Evolutionary conservation across 2,329 filamentous ascomycete species (phyloP).

Genomic region (Helotiales sp.): DNA sequence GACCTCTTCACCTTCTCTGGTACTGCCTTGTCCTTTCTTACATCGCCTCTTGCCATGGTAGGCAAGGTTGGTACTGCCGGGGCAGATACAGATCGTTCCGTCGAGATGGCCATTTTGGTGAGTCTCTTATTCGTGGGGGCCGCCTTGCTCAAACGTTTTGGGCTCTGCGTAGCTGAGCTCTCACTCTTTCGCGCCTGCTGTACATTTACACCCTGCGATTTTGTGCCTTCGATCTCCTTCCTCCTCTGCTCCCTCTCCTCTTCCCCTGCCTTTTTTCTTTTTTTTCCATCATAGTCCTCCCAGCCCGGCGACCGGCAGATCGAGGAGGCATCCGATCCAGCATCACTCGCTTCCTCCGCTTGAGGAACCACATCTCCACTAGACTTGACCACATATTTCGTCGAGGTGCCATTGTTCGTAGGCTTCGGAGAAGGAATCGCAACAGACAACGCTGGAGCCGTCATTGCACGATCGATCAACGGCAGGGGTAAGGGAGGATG

Average conservation of each 20-base stretch:
- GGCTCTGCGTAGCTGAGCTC: constrained; percentile 48
- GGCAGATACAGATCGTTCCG: constrained; percentile 28
- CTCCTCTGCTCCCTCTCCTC: constrained; percentile 47
- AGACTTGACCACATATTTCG: constrained; percentile 31
- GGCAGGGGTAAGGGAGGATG: constrained; percentile 21
- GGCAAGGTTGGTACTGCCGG: constrained; percentile 20
- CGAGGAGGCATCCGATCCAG: constrained; percentile 39
- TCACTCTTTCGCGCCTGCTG: constrained; percentile 47
- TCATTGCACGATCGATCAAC: constrained; percentile 33
- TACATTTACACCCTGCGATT: constrained; percentile 48
- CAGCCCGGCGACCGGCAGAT: constrained; percentile 68
- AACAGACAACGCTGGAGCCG: constrained; percentile 31
- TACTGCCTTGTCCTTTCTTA: constrained; percentile 13
- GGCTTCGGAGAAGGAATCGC: constrained; percentile 24
- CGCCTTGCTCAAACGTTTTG: constrained; percentile 42
- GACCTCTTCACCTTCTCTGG: constrained; percentile 27
- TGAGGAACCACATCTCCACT: constrained; percentile 29
- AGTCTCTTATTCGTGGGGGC: constrained; percentile 35
- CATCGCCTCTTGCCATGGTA: constrained; percentile 1
- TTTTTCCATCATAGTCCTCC: constrained; percentile 59
- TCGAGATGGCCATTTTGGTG: constrained; percentile 20
- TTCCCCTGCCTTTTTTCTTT: constrained; percentile 51
- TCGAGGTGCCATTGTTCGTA: constrained; percentile 17
- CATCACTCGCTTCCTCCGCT: constrained; percentile 20
- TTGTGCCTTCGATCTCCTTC: constrained; percentile 46